These are phyloP conservation scores for Rhodotorula kratochvilovae DNA, from an alignment of 768 basidiomycete genomes.

Conservation along the genomic window DNA sequence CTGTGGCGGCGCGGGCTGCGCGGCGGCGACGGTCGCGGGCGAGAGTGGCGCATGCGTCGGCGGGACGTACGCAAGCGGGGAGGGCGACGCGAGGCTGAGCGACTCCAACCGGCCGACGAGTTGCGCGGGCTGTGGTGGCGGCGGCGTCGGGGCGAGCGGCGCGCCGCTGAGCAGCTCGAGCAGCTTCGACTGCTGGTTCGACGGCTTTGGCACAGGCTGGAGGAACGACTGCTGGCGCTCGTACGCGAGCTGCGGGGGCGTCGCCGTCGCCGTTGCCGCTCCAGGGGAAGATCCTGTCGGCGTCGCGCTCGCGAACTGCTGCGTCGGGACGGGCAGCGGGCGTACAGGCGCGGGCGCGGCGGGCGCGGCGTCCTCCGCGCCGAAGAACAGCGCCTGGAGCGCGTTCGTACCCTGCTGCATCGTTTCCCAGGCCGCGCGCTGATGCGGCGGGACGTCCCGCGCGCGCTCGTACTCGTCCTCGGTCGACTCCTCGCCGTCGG, in stretches of 20 bases:
- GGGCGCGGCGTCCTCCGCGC: background rate
- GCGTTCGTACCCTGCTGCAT: constrained; percentile 35
- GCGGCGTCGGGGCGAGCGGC: constrained; percentile 2
- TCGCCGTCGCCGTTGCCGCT: constrained; percentile 5
- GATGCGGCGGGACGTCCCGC: background rate
- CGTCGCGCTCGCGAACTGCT: background rate
- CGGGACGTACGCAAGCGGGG: background rate
- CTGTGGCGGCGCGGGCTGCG: constrained; percentile 10
- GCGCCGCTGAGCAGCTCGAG: constrained; percentile 29
- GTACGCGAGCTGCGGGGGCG: constrained; percentile 32
- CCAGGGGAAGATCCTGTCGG: background rate
- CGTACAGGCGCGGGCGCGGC: background rate
- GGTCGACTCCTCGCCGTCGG: constrained; percentile 8
- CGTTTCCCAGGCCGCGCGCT: constrained; percentile 14
- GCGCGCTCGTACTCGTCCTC: constrained; percentile 19
- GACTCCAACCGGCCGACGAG: background rate
- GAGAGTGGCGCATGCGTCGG: background rate
- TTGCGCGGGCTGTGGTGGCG: background rate
- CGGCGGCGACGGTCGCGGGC: background rate
- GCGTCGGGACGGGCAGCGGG: constrained; percentile 1
- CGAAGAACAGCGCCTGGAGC: constrained; percentile 41
- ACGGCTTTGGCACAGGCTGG: constrained; percentile 26
- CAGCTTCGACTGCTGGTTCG: constrained; percentile 13
- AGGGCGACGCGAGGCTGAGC: background rate
- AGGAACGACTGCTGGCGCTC: constrained; percentile 34